Evolutionary conservation across 169 alveolate genomes (phyloP), one percentile per base, ranked within the genome.

Genomic region (Miamiensis avidus): DNA sequence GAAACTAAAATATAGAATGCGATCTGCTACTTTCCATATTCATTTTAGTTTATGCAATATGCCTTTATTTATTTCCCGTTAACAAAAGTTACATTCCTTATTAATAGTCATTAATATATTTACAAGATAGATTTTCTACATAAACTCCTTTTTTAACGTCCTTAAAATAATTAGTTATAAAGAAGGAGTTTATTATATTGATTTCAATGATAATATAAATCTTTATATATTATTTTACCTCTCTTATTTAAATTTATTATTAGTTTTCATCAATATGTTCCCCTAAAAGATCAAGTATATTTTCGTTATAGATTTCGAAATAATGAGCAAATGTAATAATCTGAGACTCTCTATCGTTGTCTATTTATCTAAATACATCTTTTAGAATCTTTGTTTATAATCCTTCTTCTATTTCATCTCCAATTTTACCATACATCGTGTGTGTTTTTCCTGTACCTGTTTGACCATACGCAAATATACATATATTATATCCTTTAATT

Each of bases 1-100:
- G 69, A 49, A 88, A 30, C 34, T 88, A 73, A 34, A 89, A 75
- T 1, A 89, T 75, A 30, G 91, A 82, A 75, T 89, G 93, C 33
- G 91, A 86, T 31, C 93, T 74, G 0, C 89, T 81, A 30, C 89
- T 81, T 20, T 16, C 27, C 0, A 72, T 31, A 81, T 85, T 89
- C 74, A 82, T 27, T 65, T 73, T 82, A 26, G 93, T 89, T 15
- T 31, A 30, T 34, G 89, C 81, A 15, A 73, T 82, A 4, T 65
- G 69, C 49, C 93, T 65, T 31, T 81, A 85, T 65, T 65, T 78
- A 32, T 82, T 84, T 0, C 91, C 89, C 74, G 49, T 29, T 0
- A 32, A 30, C 15, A 88, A 31, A 15, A 77, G 29, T 27, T 81
- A 75, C 34, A 65, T 33, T 30, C 85, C 84, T 30, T 88, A 69